phyloP scores from a whole-genome alignment of 2,329 filamentous ascomycete genomes.

The Juglanconis oblonga region DNA sequence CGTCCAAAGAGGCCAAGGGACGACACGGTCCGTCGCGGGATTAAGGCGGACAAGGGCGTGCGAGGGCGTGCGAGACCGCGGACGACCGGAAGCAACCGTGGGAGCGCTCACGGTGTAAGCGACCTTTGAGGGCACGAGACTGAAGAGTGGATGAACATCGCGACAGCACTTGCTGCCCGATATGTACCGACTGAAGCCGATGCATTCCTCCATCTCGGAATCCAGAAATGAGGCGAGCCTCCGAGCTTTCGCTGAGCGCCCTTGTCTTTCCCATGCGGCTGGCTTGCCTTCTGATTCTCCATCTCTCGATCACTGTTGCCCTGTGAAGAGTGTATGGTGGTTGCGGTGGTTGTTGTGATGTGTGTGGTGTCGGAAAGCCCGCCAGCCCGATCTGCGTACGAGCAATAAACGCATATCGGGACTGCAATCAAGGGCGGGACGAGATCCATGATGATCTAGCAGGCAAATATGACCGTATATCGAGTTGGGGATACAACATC shows the following conservation, averaged over 20 bases:
- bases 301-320: too few species aligned
- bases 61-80: conserved; percentile 2
- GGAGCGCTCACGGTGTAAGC: background rate
- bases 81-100: conserved; percentile 1
- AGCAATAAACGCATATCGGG: conserved; percentile 1
- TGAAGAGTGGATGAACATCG: background rate
- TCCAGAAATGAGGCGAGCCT: too few species aligned
- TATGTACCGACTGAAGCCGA: background rate
- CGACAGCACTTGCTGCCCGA: background rate
- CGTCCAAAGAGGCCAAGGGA: background rate
- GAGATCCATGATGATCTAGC: conserved; percentile 44
- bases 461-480: conserved; percentile 59
- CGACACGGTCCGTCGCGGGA: background rate
- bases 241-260: too few species aligned
- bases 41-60: background rate
- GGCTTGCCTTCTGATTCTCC: too few species aligned
- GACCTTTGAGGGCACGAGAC: background rate
- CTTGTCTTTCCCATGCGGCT: too few species aligned
- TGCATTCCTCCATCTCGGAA: background rate
- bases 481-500: conserved; percentile 47
- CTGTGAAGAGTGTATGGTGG: background rate
- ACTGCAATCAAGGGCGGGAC: conserved; percentile 19
- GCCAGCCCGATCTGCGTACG: conserved; percentile 12
- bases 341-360: background rate
- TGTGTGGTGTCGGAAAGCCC: conserved; percentile 12